A percentile compares a stretch with the other conserved stretches of the same genome.
These are phyloP conservation scores for Moniliella sp. DNA, from an alignment of 1,284 basidiomycete genomes.

Conservation along the genomic window DNA sequence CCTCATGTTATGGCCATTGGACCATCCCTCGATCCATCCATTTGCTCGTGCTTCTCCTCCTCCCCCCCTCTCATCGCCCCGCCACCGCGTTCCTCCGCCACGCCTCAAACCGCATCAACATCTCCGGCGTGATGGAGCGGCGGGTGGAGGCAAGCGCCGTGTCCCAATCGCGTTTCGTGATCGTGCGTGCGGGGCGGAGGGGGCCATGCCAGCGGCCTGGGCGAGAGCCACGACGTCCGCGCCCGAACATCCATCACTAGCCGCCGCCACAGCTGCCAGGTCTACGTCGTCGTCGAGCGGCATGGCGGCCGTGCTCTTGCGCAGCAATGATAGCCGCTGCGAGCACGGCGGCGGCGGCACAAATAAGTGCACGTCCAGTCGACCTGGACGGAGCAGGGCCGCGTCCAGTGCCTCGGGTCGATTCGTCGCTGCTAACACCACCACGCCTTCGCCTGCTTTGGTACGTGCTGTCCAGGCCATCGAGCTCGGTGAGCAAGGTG, in stretches of 20 bases:
- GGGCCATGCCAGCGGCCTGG: conserved; percentile 78
- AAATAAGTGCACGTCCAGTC: conserved; percentile 82
- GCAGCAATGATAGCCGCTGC: conserved; percentile 63
- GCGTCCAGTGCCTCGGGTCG: conserved; percentile 84
- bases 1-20: too few species aligned
- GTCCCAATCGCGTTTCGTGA: conserved; percentile 53
- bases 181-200: conserved; percentile 61
- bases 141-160: conserved; percentile 53
- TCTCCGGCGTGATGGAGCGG: conserved; percentile 63
- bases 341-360: conserved; percentile 67
- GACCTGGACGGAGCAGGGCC: conserved; percentile 77
- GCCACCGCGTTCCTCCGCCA: too few species aligned
- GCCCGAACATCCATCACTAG: conserved; percentile 70
- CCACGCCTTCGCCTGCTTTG: too few species aligned
- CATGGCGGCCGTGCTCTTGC: conserved; percentile 58
- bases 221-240: conserved; percentile 79
- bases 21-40: too few species aligned
- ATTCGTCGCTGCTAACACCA: conserved; percentile 86
- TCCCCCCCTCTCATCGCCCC: too few species aligned
- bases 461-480: conserved; percentile 79
- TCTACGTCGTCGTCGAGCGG: conserved; percentile 49
- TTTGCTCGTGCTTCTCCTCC: too few species aligned
- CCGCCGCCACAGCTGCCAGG: conserved; percentile 47
- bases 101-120: conserved; percentile 34
- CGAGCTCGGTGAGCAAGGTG: conserved; percentile 81